Evolutionary conservation across 2,329 filamentous ascomycete species (phyloP).

Genomic region (Pezicula neosporulosa): DNA sequence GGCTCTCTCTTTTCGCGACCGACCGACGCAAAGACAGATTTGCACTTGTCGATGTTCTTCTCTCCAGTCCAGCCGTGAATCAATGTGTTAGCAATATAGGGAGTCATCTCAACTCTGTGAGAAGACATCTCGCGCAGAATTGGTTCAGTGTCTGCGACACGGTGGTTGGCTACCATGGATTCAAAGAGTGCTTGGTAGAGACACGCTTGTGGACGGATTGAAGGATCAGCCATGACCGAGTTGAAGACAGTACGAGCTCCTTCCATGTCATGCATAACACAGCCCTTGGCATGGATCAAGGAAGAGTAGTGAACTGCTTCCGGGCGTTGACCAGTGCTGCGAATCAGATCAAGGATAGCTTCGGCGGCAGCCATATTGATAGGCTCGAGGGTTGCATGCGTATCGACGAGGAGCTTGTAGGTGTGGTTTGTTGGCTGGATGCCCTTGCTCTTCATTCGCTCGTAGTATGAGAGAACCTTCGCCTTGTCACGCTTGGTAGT

Average conservation of each 20-base stretch:
- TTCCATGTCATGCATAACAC: slow-evolving; percentile 85
- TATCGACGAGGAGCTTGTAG: slow-evolving; percentile 95
- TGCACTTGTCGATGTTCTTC: slow-evolving; percentile 75
- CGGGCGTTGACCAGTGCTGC: slow-evolving; percentile 67
- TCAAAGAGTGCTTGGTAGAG: slow-evolving; percentile 97
- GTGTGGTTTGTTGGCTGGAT: slow-evolving; percentile 94
- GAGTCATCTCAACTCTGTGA: slow-evolving; percentile 78
- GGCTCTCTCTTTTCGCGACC: slow-evolving; percentile 80
- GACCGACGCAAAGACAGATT: slow-evolving; percentile 76
- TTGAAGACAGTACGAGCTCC: slow-evolving; percentile 83
- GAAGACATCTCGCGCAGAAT: slow-evolving; percentile 73
- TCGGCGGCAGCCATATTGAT: slow-evolving; percentile 82
- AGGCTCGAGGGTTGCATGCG: slow-evolving; percentile 89
- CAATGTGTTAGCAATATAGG: slow-evolving; percentile 97
- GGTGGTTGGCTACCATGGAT: slow-evolving; percentile 92
- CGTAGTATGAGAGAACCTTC: slow-evolving; percentile 93
- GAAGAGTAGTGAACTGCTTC: slow-evolving; percentile 96
- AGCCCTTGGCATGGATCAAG: slow-evolving; percentile 92
- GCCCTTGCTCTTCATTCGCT: slow-evolving; percentile 83
- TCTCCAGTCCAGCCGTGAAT: slow-evolving; percentile 95
- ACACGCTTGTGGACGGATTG: slow-evolving; percentile 73
- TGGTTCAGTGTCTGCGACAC: slow-evolving; percentile 70
- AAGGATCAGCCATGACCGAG: slow-evolving; percentile 64
- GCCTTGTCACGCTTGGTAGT: slow-evolving; percentile 93
- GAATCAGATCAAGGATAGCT: slow-evolving; percentile 75